Base-by-base conservation (phyloP, 371 early-diverging fungal genomes). In the Mortierella polycephala region DNA sequence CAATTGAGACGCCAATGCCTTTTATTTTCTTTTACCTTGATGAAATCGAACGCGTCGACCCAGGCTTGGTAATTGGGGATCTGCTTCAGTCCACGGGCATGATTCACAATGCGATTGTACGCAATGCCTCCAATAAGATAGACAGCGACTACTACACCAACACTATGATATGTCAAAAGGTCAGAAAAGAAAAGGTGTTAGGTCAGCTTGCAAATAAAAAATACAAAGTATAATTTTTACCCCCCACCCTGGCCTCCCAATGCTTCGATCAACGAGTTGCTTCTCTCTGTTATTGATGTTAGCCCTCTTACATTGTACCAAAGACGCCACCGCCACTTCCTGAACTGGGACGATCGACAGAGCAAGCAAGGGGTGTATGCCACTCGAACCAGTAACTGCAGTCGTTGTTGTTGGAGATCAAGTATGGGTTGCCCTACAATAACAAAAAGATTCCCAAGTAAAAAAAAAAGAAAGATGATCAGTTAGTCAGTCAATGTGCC, bases 51-150 rank as follows among this genome's bases (percentile, higher is more conserved):
- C 1, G 64, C 72, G 49, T 82, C 71, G 5, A 52, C 64, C 82
- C 82, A 82, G 20, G 54, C 55, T 11, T 82, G 62, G 52, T 80
- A 82, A 57, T 82, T 79, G 49, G 89, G 89, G 57, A 90, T 87
- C 62, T 88, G 83, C 70, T 87, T 85, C 37, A 86, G 60, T 20
- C 90, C 90, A 55, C 85, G 74, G 14, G 89, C 90, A 69, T 88
- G 85, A 57, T 90, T 85, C 55, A 87, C 81, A 55, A 85, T 85
- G 44, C 76, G 85, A 65, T 88, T 90, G 73, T 90, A 90, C 42
- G 87, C 70, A 12, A 86, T 84, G 47, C 90, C 90, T 64, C 85
- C 89, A 23, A 88, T 55, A 63, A 90, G 83, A 55, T 90, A 90
- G 8, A 88, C 76, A 49, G 74, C 82, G 13, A 82, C 57, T 49